Evolutionary conservation across 257 asterid species (phyloP).

Genomic region (Solanum gandarillasii): DNA sequence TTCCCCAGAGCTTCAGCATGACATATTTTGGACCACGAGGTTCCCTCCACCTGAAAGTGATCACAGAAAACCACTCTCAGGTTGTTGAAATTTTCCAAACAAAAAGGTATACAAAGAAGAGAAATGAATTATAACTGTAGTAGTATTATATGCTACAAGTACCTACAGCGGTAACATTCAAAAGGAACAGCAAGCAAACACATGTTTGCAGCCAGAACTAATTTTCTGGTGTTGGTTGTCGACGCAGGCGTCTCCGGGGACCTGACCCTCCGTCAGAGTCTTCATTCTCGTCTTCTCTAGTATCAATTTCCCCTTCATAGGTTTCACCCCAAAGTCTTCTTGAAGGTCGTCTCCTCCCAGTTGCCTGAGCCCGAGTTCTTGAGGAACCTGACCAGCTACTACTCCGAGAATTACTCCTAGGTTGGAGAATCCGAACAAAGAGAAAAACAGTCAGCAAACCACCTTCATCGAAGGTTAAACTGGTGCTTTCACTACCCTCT

Average conservation of each 20-base stretch:
- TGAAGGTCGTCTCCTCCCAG: constrained; percentile 32
- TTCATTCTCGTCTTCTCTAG: constrained; percentile 32
- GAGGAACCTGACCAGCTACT: constrained; percentile 39
- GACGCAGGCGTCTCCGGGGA: constrained; percentile 9
- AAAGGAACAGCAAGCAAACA: neutral
- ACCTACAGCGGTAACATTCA: neutral
- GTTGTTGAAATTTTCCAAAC: neutral
- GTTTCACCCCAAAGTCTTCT: constrained; percentile 72
- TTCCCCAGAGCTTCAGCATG: neutral
- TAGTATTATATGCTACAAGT: neutral
- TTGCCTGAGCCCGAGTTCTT: constrained; percentile 36
- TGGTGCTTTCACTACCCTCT: constrained; percentile 44
- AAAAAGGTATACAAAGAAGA: neutral
- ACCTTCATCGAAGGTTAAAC: constrained; percentile 48
- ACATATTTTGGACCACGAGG: too few species aligned
- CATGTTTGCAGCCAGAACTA: constrained; percentile 3
- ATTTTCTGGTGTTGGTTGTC: constrained; percentile 24
- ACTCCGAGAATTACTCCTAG: constrained; percentile 35
- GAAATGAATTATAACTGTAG: neutral
- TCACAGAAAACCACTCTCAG: neutral
- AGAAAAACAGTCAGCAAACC: constrained; percentile 59
- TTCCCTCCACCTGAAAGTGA: neutral
- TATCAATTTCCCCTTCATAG: constrained; percentile 33
- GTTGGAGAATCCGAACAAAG: constrained; percentile 52
- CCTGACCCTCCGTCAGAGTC: constrained; percentile 19